phyloP scores from a whole-genome alignment of 108 stramenopile genomes.

The Cyclotella sp. region DNA sequence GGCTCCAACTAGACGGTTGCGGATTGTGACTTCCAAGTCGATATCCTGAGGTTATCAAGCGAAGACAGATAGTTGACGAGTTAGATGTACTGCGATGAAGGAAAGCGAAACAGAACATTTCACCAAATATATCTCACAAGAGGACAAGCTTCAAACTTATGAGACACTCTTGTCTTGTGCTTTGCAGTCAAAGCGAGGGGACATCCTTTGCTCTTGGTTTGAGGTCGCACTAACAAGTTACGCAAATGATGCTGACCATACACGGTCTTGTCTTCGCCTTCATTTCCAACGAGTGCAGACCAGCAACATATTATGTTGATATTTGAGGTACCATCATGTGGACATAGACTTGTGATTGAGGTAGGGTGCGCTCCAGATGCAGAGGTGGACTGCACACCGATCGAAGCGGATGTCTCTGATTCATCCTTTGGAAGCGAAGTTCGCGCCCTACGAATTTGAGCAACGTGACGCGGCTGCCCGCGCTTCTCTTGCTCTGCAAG shows the following conservation, averaged over 20 bases:
- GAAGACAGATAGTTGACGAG: not conserved
- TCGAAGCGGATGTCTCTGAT: conserved; percentile 10
- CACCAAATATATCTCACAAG: conserved; percentile 31
- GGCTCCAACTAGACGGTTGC: conserved; percentile 65
- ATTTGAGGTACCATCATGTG: conserved; percentile 49
- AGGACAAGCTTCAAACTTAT: conserved; percentile 70
- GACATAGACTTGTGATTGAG: conserved; percentile 68
- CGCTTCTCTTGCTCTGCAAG: conserved; percentile 63
- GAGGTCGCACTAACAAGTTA: conserved; percentile 61
- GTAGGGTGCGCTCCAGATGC: conserved; percentile 64
- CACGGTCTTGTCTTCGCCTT: conserved; percentile 21
- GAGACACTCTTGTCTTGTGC: conserved; percentile 54
- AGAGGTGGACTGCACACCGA: not conserved
- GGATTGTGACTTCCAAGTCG: conserved; percentile 60
- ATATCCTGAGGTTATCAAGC: conserved; percentile 32
- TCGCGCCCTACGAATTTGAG: conserved; percentile 83
- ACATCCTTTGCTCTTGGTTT: conserved; percentile 56
- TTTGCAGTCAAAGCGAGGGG: conserved; percentile 68
- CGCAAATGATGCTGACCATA: conserved; percentile 74
- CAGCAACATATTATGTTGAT: conserved; percentile 78
- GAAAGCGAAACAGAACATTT: not conserved
- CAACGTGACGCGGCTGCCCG: conserved; percentile 73
- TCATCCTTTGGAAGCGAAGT: conserved; percentile 36
- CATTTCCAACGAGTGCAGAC: conserved; percentile 47
- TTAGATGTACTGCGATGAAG: not conserved